Percentiles rank a stretch among this genome's conserved stretches.
phyloP scores from a whole-genome alignment of 2,329 filamentous ascomycete species.

The Alternaria hordeiaustralica region DNA sequence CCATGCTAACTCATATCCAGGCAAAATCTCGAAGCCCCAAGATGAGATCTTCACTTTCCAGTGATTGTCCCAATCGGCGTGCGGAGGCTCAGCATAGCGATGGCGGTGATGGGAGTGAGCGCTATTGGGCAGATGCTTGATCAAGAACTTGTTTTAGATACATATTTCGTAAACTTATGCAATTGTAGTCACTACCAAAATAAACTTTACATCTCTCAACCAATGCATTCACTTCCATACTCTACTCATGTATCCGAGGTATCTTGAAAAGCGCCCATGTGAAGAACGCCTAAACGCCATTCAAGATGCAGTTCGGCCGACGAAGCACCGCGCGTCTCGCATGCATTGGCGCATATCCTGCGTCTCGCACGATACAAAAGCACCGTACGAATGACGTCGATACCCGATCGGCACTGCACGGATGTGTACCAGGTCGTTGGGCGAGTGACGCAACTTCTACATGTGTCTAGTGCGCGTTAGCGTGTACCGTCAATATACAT shows the following conservation, averaged over 20 bases:
- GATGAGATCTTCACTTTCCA: slow-evolving; percentile 18
- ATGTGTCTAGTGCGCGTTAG: neutral
- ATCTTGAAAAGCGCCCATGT: neutral
- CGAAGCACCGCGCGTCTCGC: neutral
- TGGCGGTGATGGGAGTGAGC: neutral
- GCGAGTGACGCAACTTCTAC: neutral
- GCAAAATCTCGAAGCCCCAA: slow-evolving; percentile 17
- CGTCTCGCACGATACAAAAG: neutral
- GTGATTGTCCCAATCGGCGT: neutral
- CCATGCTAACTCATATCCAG: neutral
- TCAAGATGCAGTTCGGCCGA: neutral
- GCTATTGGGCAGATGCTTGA: neutral
- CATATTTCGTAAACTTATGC: neutral
- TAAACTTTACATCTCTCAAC: neutral
- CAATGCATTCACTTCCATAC: neutral
- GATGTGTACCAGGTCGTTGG: neutral
- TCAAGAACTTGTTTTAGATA: neutral
- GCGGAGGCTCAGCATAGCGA: neutral
- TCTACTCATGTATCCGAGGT: too few relatives aligned
- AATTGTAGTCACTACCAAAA: neutral
- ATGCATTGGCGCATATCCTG: too few relatives aligned
- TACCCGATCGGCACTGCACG: neutral
- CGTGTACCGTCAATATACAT: neutral
- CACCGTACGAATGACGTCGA: neutral
- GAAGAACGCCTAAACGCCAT: neutral